Conservation (phyloP, 2,329 filamentous ascomycete species). For the Harringtonia lauricola region DNA sequence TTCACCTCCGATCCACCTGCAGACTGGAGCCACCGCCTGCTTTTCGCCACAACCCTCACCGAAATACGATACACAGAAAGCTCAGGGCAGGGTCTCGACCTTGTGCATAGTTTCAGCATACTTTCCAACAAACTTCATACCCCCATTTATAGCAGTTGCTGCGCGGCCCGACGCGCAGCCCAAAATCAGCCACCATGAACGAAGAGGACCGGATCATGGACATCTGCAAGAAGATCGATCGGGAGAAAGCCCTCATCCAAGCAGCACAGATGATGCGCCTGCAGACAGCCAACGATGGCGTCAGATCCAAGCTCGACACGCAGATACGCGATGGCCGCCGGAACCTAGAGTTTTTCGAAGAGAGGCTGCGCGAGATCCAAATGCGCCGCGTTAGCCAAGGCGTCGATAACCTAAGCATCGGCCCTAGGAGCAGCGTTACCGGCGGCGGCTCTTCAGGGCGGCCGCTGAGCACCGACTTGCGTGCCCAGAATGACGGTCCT, state of each 20-base stretch:
- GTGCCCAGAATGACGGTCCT: slow-evolving; percentile 31
- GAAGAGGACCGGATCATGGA: slow-evolving; percentile 59
- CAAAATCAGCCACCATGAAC: slow-evolving; percentile 38
- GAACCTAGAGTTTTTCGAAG: slow-evolving; percentile 87
- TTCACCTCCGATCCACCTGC: no score
- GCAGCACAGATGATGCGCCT: slow-evolving; percentile 91
- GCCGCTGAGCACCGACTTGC: slow-evolving; percentile 34
- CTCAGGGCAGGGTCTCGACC: no score
- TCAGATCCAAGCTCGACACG: slow-evolving; percentile 80
- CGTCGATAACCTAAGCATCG: slow-evolving; percentile 55
- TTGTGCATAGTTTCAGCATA: background rate
- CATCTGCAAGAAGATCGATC: slow-evolving; percentile 94
- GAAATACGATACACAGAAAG: no score
- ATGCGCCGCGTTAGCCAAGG: slow-evolving; percentile 63
- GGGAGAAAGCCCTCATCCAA: slow-evolving; percentile 89
- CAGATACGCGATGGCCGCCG: slow-evolving; percentile 89
- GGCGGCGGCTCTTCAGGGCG: slow-evolving; percentile 31
- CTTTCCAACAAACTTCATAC: background rate
- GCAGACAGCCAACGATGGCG: slow-evolving; percentile 86
- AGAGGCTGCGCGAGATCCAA: slow-evolving; percentile 79
- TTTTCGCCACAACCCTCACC: no score
- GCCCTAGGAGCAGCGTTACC: slow-evolving; percentile 12
- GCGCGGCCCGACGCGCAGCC: slow-evolving; percentile 7
- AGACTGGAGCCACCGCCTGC: no score
- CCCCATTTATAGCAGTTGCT: slow-evolving; percentile 1